Percentiles rank a stretch among this genome's conserved stretches.
phyloP scores from a whole-genome alignment of 2,329 filamentous ascomycete species.

The Tolypocladium guangdongense region DNA sequence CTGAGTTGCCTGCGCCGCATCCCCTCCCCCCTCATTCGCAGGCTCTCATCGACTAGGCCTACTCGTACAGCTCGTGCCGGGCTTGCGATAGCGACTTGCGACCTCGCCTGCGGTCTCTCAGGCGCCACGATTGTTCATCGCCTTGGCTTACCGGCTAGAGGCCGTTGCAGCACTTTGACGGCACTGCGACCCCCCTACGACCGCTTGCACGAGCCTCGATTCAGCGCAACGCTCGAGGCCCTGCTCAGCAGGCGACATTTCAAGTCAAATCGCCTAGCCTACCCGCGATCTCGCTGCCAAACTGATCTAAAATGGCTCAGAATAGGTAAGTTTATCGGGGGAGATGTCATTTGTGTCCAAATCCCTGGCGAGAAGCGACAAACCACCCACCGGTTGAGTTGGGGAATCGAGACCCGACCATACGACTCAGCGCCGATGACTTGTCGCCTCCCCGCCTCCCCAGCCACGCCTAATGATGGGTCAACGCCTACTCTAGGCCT shows the following conservation, averaged over 20 bases:
- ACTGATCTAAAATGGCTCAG: slow-evolving; percentile 20
- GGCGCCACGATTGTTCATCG: neutral
- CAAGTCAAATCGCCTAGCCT: neutral
- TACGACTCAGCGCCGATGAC: neutral
- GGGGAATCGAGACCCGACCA: neutral
- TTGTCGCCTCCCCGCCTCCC: neutral
- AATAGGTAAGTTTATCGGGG: slow-evolving; percentile 11
- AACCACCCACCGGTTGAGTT: neutral
- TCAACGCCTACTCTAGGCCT: neutral
- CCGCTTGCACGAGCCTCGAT: neutral
- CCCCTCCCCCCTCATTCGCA: neutral
- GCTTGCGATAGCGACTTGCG: neutral
- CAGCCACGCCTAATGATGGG: neutral
- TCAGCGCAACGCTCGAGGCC: neutral
- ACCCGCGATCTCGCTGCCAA: neutral
- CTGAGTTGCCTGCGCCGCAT: neutral
- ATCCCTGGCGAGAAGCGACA: neutral
- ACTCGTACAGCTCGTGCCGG: neutral
- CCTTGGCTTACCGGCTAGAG: neutral
- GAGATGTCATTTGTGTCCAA: neutral
- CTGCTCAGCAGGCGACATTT: neutral
- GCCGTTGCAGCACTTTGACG: neutral
- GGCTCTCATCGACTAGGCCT: neutral
- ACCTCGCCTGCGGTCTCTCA: neutral
- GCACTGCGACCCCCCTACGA: neutral